phyloP scores from a whole-genome alignment of 345 rosid species.

The Citrus hindsii region DNA sequence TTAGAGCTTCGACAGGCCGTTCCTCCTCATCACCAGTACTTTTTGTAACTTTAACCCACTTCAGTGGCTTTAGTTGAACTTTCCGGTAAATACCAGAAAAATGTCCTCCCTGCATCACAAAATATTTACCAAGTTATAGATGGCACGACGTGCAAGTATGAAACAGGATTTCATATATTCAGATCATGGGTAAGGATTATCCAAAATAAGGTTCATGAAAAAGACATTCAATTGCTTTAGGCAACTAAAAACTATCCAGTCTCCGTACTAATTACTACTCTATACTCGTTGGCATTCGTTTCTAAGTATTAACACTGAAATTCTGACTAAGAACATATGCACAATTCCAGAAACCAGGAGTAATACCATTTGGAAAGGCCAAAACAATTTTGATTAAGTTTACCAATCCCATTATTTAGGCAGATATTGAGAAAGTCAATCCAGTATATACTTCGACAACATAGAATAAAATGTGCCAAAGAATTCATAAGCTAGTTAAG shows the following conservation, averaged over 20 bases:
- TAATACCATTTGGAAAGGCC: background rate
- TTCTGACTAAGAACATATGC: background rate
- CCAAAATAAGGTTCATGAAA: background rate
- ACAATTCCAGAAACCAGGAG: background rate
- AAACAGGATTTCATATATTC: background rate
- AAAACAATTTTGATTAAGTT: background rate
- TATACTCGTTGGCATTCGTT: background rate
- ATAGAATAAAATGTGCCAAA: background rate
- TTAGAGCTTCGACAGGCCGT: conserved; percentile 92
- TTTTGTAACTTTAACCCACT: conserved; percentile 83
- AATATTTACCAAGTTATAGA: conserved; percentile 4
- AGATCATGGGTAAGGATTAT: background rate
- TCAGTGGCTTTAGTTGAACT: conserved; percentile 94
- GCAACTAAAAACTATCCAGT: background rate
- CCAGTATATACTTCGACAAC: background rate
- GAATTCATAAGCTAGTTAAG: background rate
- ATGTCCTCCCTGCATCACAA: conserved; percentile 81
- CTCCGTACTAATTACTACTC: background rate
- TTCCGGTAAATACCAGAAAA: conserved; percentile 98
- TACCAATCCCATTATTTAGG: background rate
- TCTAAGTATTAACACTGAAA: background rate
- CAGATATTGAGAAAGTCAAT: background rate
- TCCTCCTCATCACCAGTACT: conserved; percentile 91
- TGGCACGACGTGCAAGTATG: background rate
- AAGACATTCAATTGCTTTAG: background rate